Base-by-base conservation (phyloP, 331 rosid species). In the Dryas integrifolia region DNA sequence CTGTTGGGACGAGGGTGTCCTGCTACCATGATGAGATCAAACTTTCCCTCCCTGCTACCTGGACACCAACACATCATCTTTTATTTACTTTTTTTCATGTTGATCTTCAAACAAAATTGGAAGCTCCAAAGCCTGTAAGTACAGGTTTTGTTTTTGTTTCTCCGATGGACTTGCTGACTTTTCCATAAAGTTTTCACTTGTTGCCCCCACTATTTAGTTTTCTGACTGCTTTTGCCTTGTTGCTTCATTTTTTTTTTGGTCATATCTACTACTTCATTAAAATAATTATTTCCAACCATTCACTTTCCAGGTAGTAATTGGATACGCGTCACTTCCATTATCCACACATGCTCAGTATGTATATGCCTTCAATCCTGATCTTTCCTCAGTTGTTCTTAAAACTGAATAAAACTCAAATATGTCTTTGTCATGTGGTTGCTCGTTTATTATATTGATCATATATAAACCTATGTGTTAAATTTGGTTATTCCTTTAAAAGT, bases 281-380 rank as follows among this genome's bases (percentile, higher is more conserved):
- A 78, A 58, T 79, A 71, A 78, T 68, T 65, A 57, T 57, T 62
- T 62, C 49, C 67, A 58, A 7, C 48, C 24, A 59, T 84, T 13
- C 38, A 52, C 73, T 86, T 88, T 77, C 64, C 91, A 95, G 98
- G 96, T 87, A 72, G 86, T 88, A 50, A 81, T 92, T 79, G 98
- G 98, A 84, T 95, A 88, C 38, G 88, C 97, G 16, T 78, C 96
- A 52, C 96, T 95, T 78, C 93, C 97, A 67, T 88, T 95, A 79
- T 95, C 97, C 5, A 82, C 93, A 10, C 96, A 91, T 88, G 97
- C 88, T 70, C 98, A 89, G 98, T 95, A 95, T 80, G 98, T 80
- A 77, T 30, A 18, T 63, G 44, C 72, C 66, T 72, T 80, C 47
- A 68, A 38, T 48, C 75, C 56, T 83, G 82, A 75, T 77, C 18